Evolutionary conservation across 1,139 yeast species (phyloP).

Genomic region (Taphrina flavorubra): DNA sequence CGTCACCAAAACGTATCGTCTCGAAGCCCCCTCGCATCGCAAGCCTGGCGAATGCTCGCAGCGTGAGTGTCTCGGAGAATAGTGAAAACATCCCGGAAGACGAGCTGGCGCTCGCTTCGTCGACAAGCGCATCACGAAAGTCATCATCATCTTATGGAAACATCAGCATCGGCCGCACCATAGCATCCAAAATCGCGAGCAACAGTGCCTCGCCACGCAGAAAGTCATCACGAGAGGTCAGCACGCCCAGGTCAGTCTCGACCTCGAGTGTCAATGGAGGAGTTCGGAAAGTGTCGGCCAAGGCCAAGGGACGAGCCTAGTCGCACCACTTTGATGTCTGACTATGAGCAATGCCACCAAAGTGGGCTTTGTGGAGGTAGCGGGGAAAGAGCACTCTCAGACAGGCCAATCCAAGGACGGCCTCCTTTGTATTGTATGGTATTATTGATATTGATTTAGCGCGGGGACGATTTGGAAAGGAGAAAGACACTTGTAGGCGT

Average conservation of each 20-base stretch:
- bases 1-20: slow-evolving; percentile 27
- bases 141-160: slow-evolving; percentile 26
- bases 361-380: too few species aligned
- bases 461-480: not conserved
- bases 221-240: slow-evolving; percentile 34
- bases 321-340: too few species aligned
- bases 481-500: not conserved
- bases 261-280: slow-evolving; percentile 29
- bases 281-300: slow-evolving; percentile 40
- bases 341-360: too few species aligned
- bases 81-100: slow-evolving; percentile 32
- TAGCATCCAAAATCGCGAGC: slow-evolving; percentile 19
- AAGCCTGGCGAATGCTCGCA: slow-evolving; percentile 18
- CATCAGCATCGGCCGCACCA: slow-evolving; percentile 22
- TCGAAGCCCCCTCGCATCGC: slow-evolving; percentile 39
- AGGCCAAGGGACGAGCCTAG: slow-evolving; percentile 40
- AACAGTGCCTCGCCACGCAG: slow-evolving; percentile 31
- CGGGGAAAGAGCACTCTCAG: too few species aligned
- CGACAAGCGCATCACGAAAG: slow-evolving; percentile 13
- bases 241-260: slow-evolving; percentile 31
- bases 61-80: slow-evolving; percentile 16
- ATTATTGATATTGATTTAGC: not conserved
- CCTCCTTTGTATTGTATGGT: slow-evolving; percentile 9
- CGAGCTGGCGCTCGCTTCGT: slow-evolving; percentile 16
- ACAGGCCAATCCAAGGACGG: not conserved